Conservation (phyloP, 345 rosid genomes). For the Aquilaria sinensis region DNA sequence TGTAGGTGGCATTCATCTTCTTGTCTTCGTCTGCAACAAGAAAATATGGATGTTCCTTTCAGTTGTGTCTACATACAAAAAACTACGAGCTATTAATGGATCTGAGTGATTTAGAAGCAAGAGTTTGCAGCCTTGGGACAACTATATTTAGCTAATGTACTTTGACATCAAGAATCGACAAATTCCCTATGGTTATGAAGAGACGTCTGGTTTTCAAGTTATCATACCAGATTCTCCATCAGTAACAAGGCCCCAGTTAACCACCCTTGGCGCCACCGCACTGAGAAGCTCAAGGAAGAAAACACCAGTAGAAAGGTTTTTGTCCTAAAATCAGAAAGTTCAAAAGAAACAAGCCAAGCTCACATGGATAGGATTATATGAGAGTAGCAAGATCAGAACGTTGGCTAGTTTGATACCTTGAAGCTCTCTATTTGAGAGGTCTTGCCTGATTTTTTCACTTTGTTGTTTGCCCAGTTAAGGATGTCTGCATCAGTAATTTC, state of each 20-base stretch:
- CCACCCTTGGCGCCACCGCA: constrained; percentile 91
- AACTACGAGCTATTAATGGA: background rate
- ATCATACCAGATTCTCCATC: constrained; percentile 71
- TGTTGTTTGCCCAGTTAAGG: constrained; percentile 80
- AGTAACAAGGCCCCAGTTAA: constrained; percentile 84
- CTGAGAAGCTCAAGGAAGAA: constrained; percentile 92
- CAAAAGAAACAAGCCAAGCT: constrained; percentile 14
- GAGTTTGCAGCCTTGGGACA: background rate
- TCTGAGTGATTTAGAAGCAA: constrained; percentile 1
- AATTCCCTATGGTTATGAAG: background rate
- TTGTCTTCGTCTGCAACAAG: constrained; percentile 79
- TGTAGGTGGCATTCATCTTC: constrained; percentile 92
- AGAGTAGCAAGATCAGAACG: background rate
- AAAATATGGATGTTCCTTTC: constrained; percentile 3
- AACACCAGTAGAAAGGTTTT: constrained; percentile 61
- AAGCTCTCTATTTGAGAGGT: constrained; percentile 80
- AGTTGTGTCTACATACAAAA: background rate
- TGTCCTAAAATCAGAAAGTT: constrained; percentile 49
- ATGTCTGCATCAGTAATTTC: constrained; percentile 90
- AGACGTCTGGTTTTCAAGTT: background rate
- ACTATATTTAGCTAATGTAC: background rate
- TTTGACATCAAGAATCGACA: background rate
- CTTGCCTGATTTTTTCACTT: constrained; percentile 74
- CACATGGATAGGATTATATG: constrained; percentile 1
- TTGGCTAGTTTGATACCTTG: constrained; percentile 46